Base-by-base conservation (phyloP, 768 basidiomycete species). In the Mrakia blollopis region DNA sequence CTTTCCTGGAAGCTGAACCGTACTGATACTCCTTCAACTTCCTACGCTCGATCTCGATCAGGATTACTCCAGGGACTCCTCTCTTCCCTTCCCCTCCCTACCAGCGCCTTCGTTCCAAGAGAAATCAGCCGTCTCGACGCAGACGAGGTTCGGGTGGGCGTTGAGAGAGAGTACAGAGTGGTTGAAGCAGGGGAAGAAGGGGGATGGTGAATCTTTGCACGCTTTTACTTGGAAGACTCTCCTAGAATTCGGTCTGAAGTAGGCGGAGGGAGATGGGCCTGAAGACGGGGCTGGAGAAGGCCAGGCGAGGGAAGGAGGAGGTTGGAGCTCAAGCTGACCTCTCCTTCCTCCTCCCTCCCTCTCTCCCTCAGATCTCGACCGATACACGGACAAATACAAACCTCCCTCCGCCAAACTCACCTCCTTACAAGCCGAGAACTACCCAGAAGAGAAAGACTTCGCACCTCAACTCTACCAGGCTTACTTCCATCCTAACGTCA, bases 331-430 rank as follows among this genome's bases (percentile, higher is more conserved):
- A 23, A 57, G 60, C 28, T 69, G 50, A 41, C 30, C 23, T 28
- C 47, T 21, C 35, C 57, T 0, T 30, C 35, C 11, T 44, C 21
- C n/a, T 60, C 23, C 16, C 63, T 13, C n/a, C 35, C 23, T 1
- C 74, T 4, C 28, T 28, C 25, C 25, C 16, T 8, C 61, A 77
- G 76, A 77, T 62, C 65, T 77, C 54, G 76, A 63, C n/a, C 71
- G 76, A 0, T 77, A 77, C 28, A 72, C 76, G 32, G 76, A 77
- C 63, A 63, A 65, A 32, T 77, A 77, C 63, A 72, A 72, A 30
- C 54, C 76, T 30, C 60, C 72, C 1, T 44, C 71, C 9, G 57
- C 71, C 30, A 73, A 73, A 41, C 61, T 57, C 14, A 28, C 76
- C 41, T 57, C 70, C n/a, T 65, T 77, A 37, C 47, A 73, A 25